A percentile compares a stretch with the other conserved stretches of the same genome.
Conservation (phyloP, 2,329 filamentous ascomycete genomes). For the Trichoderma sp. region DNA sequence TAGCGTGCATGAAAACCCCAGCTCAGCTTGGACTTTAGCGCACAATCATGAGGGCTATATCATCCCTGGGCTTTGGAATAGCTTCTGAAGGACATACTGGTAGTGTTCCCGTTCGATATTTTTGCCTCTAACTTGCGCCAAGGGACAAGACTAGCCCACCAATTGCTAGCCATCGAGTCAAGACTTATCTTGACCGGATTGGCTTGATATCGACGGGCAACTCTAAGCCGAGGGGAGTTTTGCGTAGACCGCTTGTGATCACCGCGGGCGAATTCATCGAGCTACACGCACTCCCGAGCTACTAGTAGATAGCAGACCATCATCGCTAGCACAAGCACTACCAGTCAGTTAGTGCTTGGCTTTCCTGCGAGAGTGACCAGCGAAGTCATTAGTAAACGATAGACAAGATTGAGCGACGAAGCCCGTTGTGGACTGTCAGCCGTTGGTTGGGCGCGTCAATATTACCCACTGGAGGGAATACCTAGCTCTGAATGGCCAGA, state of each 20-base stretch:
- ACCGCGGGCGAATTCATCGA: neutral
- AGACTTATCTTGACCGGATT: neutral
- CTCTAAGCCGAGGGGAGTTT: neutral
- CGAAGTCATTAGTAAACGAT: slow-evolving; percentile 6
- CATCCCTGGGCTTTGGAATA: slow-evolving; percentile 4
- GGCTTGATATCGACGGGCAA: neutral
- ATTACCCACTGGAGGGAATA: slow-evolving; percentile 15
- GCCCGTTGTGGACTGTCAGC: neutral
- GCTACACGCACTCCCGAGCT: slow-evolving; percentile 6
- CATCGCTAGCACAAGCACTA: slow-evolving; percentile 6
- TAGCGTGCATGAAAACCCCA: slow-evolving; percentile 20
- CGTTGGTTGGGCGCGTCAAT: slow-evolving; percentile 13
- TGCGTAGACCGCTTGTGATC: neutral
- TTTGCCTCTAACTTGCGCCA: neutral
- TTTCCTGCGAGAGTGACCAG: slow-evolving; percentile 9
- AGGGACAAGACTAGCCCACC: slow-evolving; percentile 1
- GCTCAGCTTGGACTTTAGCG: slow-evolving; percentile 24
- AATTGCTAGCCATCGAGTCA: neutral
- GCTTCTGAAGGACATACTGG: neutral
- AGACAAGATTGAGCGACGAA: slow-evolving; percentile 16
- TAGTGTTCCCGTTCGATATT: neutral
- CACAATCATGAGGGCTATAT: slow-evolving; percentile 9
- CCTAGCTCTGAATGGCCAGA: slow-evolving; percentile 16
- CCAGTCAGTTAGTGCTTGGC: neutral
- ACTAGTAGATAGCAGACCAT: neutral